Base-by-base conservation (phyloP, 176 grass and related monocot genomes). In the Paspalum notatum region DNA sequence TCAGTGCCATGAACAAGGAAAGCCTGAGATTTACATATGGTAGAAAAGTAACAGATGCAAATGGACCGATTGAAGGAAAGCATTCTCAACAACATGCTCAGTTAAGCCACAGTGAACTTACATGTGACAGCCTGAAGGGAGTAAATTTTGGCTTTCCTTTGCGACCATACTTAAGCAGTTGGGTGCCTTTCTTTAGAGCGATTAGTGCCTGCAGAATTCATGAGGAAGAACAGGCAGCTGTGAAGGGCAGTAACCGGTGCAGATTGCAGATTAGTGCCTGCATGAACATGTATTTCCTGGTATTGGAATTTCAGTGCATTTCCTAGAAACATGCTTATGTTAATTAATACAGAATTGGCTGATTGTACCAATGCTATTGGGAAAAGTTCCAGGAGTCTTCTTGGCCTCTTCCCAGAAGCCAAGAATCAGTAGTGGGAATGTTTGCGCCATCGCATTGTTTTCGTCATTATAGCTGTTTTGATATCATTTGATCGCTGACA, bases 111-210 rank as follows among this genome's bases (percentile, higher is more conserved):
- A 83, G 27, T 32, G 54, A 67, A 85, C 95, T 98, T 72, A 98
- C 95, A 87, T 85, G 89, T 25, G 95, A 93, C 37, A 98, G 77
- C 61, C 95, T 89, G 74, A 98, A 89, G 20, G 95, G 95, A 75
- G 84, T 92, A 78, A 98, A 94, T 62, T 98, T 98, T 25, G 95
- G 95, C 66, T 98, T 98, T 53, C 90, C 92, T 78, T 98, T 94
- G 56, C 95, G 90, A 54, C 92, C 90, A 67, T 94, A 98, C 88
- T 98, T 98, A 75, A 98, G 92, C 72, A 98, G 85, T 22, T 94
- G 88, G 78, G 95, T 71, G 32, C 95, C 95, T 89, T 98, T 98
- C 83, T 94, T 98, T 50, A 98, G 71, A 91, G 88, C 92, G 89
- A 91, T 62, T 76, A 91, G 84, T 18, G 85, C 92, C 95, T 94